Evolutionary conservation across 1,284 basidiomycete genomes (phyloP), one percentile per base, ranked within the genome.

Genomic region (Puccinia polysora): DNA sequence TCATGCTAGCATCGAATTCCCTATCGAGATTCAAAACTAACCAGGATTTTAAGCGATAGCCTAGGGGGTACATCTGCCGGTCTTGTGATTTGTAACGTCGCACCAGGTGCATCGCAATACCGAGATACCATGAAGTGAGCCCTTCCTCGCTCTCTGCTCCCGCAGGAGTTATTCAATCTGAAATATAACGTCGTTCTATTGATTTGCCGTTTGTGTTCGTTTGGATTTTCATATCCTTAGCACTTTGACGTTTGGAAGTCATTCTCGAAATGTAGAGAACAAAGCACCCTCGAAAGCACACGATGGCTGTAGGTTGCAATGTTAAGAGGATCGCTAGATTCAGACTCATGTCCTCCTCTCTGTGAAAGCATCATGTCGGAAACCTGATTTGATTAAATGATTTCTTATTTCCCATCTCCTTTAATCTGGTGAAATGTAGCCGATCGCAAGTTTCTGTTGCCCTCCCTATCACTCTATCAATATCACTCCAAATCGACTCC

Each of bases 21-120:
- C 0, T 91, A 91, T 77, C 85, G 90, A 58, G 89, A 91, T 78
- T 88, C 88, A 0, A 90, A 90, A 77, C 82, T 91, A 34, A 91
- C 89, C 0, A 82, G 89, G 32, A 86, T 91, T 62, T 83, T 92
- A 90, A 86, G 88, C 78, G 80, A 90, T 74, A 89, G 89, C 0
- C 84, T 92, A 0, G 89, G 89, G 25, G 90, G 90, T 5, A 83
- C 83, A 0, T 88, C 88, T 0, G 83, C 88, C 7, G 88, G 88
- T 0, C 80, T 92, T 34, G 81, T 92, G 53, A 89, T 92, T 36
- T 90, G 89, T 79, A 91, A 90, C 76, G 81, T 92, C 7, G 88
- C 90, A 1, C 89, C 90, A 12, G 88, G 88, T 0, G 81, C 81
- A 25, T 89, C 86, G 78, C 90, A 90, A 75, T 83, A 88, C 69